Base-by-base conservation (phyloP, 176 grass and related monocot species). In the Lolium multiflorum region DNA sequence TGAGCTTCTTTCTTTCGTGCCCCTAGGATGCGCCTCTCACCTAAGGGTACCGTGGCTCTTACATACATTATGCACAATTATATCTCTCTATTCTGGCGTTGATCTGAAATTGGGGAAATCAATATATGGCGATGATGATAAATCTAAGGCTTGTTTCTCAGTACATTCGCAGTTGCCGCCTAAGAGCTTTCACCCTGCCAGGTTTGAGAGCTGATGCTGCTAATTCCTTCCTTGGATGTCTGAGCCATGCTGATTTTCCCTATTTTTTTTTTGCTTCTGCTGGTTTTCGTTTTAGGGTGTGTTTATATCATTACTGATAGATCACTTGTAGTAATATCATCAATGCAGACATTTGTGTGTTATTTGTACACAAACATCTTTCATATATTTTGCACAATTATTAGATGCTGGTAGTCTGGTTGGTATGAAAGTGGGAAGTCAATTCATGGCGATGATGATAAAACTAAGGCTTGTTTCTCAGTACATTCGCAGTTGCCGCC, bases 181-280 rank as follows among this genome's bases (percentile, higher is more conserved):
- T 83, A 86, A 92, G 87, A 89, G 87, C 90, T 92, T 80, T 89
- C 50, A 83, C 87, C 90, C 18, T 68, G 87, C 87, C 90, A 75
- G 87, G 90, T 68, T 92, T 89, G 91, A 92, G 87, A 92, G 91
- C 51, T 92, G 22, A 2, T 92, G 91, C 91, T 92, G 83, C 87
- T 54, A 57, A 66, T 8, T 83, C 83, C 87, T 69, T 69, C 65
- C 28, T 69, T 66, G 35, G 92, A 97, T 82, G 22, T 11, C 26
- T 66, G 63, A 66, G 63, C 63, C 63, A 35, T 66, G 13, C 2
- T 1, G 5, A 66, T 66, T 66, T 66, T 5, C 26, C 14, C 6
- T 3, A 14, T 66, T 8, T 67, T 58, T 75, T 74, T 95, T 98
- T 93, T 92, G 92, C 94, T 93, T 90, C 86, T 87, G 0, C 31